Percentiles rank a stretch among this genome's conserved stretches.
Evolutionary conservation across 2,329 filamentous ascomycete species (phyloP).

Genomic region (Microdochium nivale): DNA sequence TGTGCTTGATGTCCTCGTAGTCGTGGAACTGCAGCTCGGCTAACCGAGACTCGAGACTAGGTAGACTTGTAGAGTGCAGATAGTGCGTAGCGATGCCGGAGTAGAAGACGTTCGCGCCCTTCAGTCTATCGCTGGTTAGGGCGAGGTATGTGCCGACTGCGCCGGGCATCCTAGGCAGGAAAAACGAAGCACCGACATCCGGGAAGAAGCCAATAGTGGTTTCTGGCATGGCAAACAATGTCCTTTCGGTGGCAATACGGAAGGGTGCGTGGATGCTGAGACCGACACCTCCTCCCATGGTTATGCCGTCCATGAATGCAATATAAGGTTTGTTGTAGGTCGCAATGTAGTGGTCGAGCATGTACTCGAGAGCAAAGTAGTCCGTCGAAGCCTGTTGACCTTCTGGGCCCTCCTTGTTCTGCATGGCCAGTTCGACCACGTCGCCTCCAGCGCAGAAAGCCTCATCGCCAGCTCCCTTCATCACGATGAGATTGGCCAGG

Average conservation of each 20-base stretch:
- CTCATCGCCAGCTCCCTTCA: constrained; percentile 79
- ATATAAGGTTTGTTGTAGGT: constrained; percentile 91
- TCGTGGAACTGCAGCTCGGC: constrained; percentile 87
- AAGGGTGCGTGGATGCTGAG: constrained; percentile 92
- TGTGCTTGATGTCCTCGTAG: constrained; percentile 51
- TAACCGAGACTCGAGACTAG: constrained; percentile 72
- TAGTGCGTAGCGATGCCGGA: constrained; percentile 93
- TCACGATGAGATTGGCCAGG: constrained; percentile 82
- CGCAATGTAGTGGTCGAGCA: constrained; percentile 89
- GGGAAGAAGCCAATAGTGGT: constrained; percentile 98
- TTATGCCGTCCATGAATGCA: constrained; percentile 94
- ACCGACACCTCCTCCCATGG: constrained; percentile 96
- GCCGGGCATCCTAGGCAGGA: constrained; percentile 84
- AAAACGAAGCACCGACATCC: constrained; percentile 94
- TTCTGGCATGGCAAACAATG: constrained; percentile 96
- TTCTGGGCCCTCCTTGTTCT: constrained; percentile 58
- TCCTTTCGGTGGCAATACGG: constrained; percentile 91
- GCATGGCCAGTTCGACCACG: constrained; percentile 66
- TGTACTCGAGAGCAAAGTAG: constrained; percentile 94
- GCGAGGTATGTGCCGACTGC: constrained; percentile 85
- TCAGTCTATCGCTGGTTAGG: constrained; percentile 76
- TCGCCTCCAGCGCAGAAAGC: constrained; percentile 94
- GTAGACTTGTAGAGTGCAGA: constrained; percentile 80
- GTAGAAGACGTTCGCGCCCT: constrained; percentile 81
- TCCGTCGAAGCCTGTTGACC: constrained; percentile 69